Percentiles rank a stretch among this genome's conserved stretches.
These are phyloP conservation scores for Mycena sanguinolenta DNA, from an alignment of 768 basidiomycete species.

Conservation along the genomic window DNA sequence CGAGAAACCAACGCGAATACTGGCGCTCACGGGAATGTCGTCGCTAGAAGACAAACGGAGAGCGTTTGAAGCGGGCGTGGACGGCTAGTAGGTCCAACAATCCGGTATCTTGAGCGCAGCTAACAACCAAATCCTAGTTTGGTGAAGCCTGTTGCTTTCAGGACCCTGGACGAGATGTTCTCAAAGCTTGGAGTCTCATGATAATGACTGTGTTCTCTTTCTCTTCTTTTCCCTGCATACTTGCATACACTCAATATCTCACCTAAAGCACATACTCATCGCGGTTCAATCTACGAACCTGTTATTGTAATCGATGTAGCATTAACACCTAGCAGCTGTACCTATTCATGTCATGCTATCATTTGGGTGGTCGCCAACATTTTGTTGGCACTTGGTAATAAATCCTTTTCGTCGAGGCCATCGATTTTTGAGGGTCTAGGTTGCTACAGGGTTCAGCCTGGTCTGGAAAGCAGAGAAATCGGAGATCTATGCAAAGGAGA, in stretches of 20 bases:
- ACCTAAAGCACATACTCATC: slow-evolving; percentile 27
- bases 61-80: slow-evolving; percentile 93
- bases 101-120: slow-evolving; percentile 14
- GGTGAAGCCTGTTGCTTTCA: slow-evolving; percentile 97
- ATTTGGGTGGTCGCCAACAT: slow-evolving; percentile 15
- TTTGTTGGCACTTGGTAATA: not conserved
- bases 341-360: slow-evolving; percentile 17
- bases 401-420: not conserved
- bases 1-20: slow-evolving; percentile 63
- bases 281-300: slow-evolving; percentile 28
- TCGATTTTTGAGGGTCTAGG: not conserved
- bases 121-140: slow-evolving; percentile 61
- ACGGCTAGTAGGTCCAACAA: slow-evolving; percentile 87
- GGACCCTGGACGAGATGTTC: slow-evolving; percentile 88
- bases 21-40: slow-evolving; percentile 95
- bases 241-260: slow-evolving; percentile 24
- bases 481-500: no score
- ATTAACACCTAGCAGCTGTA: slow-evolving; percentile 22
- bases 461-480: no score
- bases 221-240: not conserved
- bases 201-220: slow-evolving; percentile 28
- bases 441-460: not conserved
- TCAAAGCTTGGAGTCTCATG: slow-evolving; percentile 71
- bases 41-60: slow-evolving; percentile 92
- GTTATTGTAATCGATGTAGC: slow-evolving; percentile 30